These are phyloP conservation scores for Circinella minor DNA, from an alignment of 371 early-diverging fungal genomes.

Conservation along the genomic window DNA sequence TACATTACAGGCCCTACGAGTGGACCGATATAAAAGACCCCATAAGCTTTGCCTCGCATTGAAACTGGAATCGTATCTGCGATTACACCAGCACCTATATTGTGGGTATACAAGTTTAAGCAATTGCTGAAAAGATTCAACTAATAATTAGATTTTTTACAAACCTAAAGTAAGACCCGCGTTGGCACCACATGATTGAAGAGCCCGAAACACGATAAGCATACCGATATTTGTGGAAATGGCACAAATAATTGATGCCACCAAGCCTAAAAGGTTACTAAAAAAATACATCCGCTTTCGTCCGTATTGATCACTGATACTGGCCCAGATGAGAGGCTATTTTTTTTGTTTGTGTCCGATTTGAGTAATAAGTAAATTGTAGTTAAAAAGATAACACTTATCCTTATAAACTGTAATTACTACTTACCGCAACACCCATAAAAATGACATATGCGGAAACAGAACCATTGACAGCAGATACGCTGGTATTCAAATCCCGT, in stretches of 20 bases:
- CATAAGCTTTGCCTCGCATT: conserved; percentile 33
- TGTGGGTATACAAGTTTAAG: too few species aligned
- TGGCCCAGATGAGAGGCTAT: conserved; percentile 65
- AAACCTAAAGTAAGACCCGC: conserved; percentile 64
- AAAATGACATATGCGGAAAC: conserved; percentile 36
- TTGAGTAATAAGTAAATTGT: too few species aligned
- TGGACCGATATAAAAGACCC: conserved; percentile 30
- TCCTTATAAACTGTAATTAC: too few species aligned
- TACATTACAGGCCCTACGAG: conserved; percentile 23
- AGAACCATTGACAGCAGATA: conserved; percentile 36
- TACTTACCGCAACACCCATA: conserved; percentile 37
- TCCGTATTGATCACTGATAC: conserved; percentile 63
- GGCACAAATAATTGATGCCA: conserved; percentile 65
- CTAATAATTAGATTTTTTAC: too few species aligned
- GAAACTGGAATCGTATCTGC: conserved; percentile 29
- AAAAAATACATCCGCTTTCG: conserved; percentile 59
- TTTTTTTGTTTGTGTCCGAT: too few species aligned
- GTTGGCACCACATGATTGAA: conserved; percentile 71
- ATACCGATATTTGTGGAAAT: conserved; percentile 51
- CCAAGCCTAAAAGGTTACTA: conserved; percentile 54
- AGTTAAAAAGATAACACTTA: too few species aligned
- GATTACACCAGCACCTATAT: conserved; percentile 39
- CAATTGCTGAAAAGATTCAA: too few species aligned
- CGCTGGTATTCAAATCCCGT: conserved; percentile 32
- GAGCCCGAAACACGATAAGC: conserved; percentile 62